Base-by-base conservation (phyloP, 2,329 filamentous ascomycete species). In the Nemania sp. region DNA sequence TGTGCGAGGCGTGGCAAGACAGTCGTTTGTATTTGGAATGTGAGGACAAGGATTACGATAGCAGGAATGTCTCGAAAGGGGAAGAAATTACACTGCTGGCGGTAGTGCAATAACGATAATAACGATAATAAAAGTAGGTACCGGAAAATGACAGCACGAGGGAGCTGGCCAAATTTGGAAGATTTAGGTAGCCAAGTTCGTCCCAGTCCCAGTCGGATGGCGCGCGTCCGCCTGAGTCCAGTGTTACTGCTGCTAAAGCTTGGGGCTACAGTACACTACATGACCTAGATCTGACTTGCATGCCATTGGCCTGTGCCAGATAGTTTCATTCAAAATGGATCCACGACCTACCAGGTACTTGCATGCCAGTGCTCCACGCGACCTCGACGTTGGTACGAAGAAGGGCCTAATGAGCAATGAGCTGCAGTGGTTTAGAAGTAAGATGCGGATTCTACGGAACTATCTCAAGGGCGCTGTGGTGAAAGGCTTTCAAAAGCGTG, bases 101-200 rank as follows among this genome's bases (percentile, higher is more conserved):
- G n/a, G n/a, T n/a, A n/a, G n/a, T n/a, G n/a, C n/a, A n/a, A 15
- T 43, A 33, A n/a, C 9, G 11, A 37, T 37, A 17, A 37, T 11
- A 43, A 47, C 23, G 46, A 46, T 22, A 46, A 41, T 52, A 28
- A 46, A 26, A 23, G 33, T 31, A 39, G 50, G 30, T 49, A n/a
- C 54, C 24, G 43, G 49, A 33, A 56, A 53, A 49, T 53, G 40
- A 54, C 44, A 54, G 41, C 52, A 54, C 49, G 36, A 11, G 20
- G 43, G 24, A 36, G 34, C 46, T 42, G 34, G 26, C 42, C 34
- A 41, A 20, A 42, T 30, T 41, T 28, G 39, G 43, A 36, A 40
- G n/a, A n/a, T n/a, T n/a, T n/a, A n/a, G n/a, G n/a, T n/a, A n/a
- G n/a, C n/a, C n/a, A n/a, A n/a, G n/a, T n/a, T n/a, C n/a, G n/a